These are phyloP conservation scores for Penicillium coffeae DNA, from an alignment of 495 filamentous ascomycete genomes.

Conservation along the genomic window DNA sequence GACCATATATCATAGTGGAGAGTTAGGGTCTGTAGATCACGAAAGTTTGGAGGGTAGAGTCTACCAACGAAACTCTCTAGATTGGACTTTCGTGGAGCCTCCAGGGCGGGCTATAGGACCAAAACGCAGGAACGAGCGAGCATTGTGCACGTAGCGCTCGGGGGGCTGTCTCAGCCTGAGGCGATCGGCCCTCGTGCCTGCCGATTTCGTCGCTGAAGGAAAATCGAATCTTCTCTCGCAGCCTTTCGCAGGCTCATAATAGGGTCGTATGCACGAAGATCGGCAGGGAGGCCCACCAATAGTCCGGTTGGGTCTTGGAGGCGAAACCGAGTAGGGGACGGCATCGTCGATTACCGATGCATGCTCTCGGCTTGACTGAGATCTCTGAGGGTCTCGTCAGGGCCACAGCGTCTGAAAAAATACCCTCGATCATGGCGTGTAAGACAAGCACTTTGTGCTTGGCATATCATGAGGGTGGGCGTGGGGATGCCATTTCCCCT, in stretches of 20 bases:
- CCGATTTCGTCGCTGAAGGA: not conserved
- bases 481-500: not conserved
- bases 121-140: not conserved
- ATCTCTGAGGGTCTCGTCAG: too few species aligned
- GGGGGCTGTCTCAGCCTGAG: not conserved
- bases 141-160: not conserved
- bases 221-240: not conserved
- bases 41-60: not conserved
- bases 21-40: too few species aligned
- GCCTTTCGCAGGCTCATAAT: not conserved
- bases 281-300: not conserved
- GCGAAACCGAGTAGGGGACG: not conserved
- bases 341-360: slow-evolving; percentile 7
- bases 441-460: not conserved
- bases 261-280: not conserved
- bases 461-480: not conserved
- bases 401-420: too few species aligned
- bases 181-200: not conserved
- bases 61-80: not conserved
- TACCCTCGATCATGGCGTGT: not conserved
- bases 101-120: not conserved
- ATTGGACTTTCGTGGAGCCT: not conserved
- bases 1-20: not conserved
- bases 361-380: not conserved
- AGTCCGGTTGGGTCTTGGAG: too few species aligned